Conservation (phyloP, 1,284 basidiomycete species). For the Rhodotorula sp. region DNA sequence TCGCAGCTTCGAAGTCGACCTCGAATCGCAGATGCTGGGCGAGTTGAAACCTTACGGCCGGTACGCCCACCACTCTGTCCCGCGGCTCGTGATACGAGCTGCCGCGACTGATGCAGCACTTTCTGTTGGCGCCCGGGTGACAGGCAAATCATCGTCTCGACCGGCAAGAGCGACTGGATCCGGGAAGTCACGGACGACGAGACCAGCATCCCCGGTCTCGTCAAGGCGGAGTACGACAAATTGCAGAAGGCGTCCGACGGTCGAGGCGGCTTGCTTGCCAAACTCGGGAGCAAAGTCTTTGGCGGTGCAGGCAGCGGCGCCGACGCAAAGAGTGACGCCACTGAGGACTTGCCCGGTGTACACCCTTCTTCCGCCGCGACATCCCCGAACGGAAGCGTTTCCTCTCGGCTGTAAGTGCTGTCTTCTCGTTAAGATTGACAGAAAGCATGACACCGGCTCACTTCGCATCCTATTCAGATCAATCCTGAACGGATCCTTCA, state of each 20-base stretch:
- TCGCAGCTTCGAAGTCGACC: conserved; percentile 36
- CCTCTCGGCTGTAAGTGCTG: conserved; percentile 1
- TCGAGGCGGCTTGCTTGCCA: conserved; percentile 12
- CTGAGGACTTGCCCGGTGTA: conserved; percentile 5
- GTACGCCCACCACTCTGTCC: conserved; percentile 37
- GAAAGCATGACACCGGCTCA: too few relatives aligned
- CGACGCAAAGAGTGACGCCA: neutral
- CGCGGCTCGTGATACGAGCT: too few relatives aligned
- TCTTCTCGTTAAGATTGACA: neutral
- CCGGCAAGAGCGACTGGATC: conserved; percentile 61
- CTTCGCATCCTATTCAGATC: conserved; percentile 51
- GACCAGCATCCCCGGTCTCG: conserved; percentile 12
- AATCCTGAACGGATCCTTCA: conserved; percentile 77
- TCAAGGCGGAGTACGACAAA: conserved; percentile 14
- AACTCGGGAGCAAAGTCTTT: conserved; percentile 40
- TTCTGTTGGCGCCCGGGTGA: conserved; percentile 1
- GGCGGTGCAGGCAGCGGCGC: conserved; percentile 19
- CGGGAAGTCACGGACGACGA: conserved; percentile 33
- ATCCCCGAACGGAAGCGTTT: neutral
- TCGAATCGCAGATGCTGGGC: conserved; percentile 59
- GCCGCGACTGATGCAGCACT: too few relatives aligned
- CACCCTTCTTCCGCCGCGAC: conserved; percentile 3
- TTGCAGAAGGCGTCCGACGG: neutral
- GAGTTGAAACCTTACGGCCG: conserved; percentile 76
- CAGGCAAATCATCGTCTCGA: conserved; percentile 73